Evolutionary conservation across 2,329 filamentous ascomycete genomes (phyloP), one percentile per base, ranked within the genome.

Genomic region (Chaetoscypha palmicola): DNA sequence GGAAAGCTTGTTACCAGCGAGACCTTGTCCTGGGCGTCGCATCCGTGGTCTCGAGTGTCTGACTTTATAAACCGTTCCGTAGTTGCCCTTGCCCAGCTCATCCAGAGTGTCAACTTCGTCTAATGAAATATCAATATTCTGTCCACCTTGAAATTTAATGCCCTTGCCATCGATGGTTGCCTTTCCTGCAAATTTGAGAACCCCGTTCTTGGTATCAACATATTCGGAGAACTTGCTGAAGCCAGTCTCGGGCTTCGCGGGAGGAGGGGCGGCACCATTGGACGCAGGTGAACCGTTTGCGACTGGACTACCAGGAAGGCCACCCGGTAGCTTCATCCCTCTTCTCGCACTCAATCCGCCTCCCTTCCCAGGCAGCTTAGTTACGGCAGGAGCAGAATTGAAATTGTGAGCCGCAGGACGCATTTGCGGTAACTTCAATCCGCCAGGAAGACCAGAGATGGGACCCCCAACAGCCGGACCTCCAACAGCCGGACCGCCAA

Each of bases 31-130:
- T 48, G 81, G 79, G 26, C 77, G 71, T 1, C 76, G 76, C 14
- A 69, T 65, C 39, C 67, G 65, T 10, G 73, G 74, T 58, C 88
- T 82, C 45, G 85, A 80, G 66, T 98, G 92, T 57, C 83, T 80
- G 45, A 97, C 92, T 65, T 92, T 96, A 74, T 94, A 97, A 3
- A 98, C 92, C 1, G 91, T 97, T 48, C 92, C 92, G 58, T 98
- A 98, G 63, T 98, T 98, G 31, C 92, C 92, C 66, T 97, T 98
- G 36, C 92, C 92, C 10, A 98, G 70, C 68, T 98, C 92, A 49
- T 91, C 88, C 46, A 97, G 63, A 1, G 87, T 91, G 57, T 97
- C 88, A 4, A 98, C 86, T 64, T 98, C 91, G 60, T 98, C 91
- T 32, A 98, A 72, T 3, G 91, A 97, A 60, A 98, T 97, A 59